Evolutionary conservation across 192 early-diverging fungal genomes (phyloP).

Genomic region (Coemansia sp.): DNA sequence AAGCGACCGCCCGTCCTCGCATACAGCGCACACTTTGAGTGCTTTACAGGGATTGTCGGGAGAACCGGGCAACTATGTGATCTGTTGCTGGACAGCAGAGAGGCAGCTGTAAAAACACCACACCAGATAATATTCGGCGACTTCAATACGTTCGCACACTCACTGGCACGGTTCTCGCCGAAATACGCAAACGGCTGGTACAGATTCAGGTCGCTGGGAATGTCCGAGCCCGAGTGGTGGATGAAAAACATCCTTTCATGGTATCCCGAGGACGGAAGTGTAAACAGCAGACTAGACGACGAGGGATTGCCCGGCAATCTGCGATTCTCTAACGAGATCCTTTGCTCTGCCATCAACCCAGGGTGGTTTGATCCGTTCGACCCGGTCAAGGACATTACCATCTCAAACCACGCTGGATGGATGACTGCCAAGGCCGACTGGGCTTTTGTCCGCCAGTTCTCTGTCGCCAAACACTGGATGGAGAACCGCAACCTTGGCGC

Average conservation of each 20-base stretch:
- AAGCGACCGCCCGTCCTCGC: constrained; percentile 59
- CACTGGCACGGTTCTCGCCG: constrained; percentile 68
- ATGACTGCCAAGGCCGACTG: constrained; percentile 75
- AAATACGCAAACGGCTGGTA: constrained; percentile 65
- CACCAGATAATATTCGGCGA: constrained; percentile 77
- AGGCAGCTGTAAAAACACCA: constrained; percentile 44
- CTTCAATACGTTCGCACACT: constrained; percentile 78
- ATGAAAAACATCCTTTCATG: constrained; percentile 60
- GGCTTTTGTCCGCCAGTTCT: constrained; percentile 62
- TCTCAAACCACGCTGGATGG: constrained; percentile 65
- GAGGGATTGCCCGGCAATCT: constrained; percentile 20
- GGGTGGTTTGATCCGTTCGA: constrained; percentile 78
- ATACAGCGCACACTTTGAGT: constrained; percentile 75
- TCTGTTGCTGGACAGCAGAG: constrained; percentile 61
- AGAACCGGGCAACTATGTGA: constrained; percentile 68
- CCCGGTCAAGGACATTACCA: constrained; percentile 59
- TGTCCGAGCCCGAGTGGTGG: constrained; percentile 72
- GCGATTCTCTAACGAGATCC: constrained; percentile 34
- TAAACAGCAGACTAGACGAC: constrained; percentile 23
- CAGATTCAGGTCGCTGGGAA: constrained; percentile 62
- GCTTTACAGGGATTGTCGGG: constrained; percentile 72
- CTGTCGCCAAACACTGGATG: constrained; percentile 54
- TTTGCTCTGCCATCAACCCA: constrained; percentile 63
- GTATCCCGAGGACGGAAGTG: constrained; percentile 35
- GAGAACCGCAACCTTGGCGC: constrained; percentile 65